Evolutionary conservation across 78 protist genomes (phyloP).

Genomic region (Dictyostelium capitatum): DNA sequence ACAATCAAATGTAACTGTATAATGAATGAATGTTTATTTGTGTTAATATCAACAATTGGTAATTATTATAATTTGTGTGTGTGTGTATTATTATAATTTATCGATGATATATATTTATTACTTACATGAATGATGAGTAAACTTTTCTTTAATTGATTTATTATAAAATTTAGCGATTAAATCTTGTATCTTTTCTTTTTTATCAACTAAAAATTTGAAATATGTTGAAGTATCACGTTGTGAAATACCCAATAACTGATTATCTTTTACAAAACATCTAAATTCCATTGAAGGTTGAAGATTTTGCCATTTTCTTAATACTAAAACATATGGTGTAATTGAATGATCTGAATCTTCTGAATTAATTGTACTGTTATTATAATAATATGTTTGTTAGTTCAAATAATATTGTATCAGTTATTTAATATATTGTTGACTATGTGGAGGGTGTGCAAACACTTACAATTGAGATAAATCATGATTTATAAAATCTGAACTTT

Average conservation of each 20-base stretch:
- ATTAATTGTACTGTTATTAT: neutral
- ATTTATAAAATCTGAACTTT: constrained; percentile 75
- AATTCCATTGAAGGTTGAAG: constrained; percentile 73
- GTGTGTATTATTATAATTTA: neutral
- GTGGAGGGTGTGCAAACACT: neutral
- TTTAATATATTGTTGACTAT: neutral
- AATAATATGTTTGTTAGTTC: neutral
- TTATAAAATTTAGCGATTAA: constrained; percentile 13
- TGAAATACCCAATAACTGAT: constrained; percentile 64
- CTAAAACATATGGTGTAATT: constrained; percentile 63
- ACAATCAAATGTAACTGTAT: constrained; percentile 59
- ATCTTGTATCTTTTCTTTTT: constrained; percentile 34
- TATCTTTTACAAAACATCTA: constrained; percentile 76
- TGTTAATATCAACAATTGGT: neutral
- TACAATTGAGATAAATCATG: constrained; percentile 80
- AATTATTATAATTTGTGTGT: no score
- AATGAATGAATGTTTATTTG: neutral
- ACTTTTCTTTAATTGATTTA: constrained; percentile 2
- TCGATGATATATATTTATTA: neutral
- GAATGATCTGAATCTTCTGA: neutral
- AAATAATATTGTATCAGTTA: neutral
- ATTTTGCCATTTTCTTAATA: constrained; percentile 58
- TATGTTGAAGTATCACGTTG: constrained; percentile 69
- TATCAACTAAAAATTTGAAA: constrained; percentile 33
- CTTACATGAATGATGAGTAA: constrained; percentile 47